Conservation (phyloP, 768 basidiomycete genomes). For the Boletus coccyginus region DNA sequence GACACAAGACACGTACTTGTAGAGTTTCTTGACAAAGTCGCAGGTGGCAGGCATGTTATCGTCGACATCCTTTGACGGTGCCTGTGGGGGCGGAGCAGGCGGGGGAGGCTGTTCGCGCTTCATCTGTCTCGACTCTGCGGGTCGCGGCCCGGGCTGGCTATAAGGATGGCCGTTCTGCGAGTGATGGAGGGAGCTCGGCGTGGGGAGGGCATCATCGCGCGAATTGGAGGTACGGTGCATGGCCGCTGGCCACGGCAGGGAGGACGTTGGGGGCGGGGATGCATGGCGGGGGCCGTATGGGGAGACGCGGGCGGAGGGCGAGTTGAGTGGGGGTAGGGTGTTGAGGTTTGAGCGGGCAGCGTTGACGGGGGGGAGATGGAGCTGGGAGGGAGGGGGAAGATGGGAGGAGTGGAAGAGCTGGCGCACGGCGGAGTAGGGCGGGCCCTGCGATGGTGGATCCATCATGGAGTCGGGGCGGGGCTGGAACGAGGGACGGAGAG, state of each 20-base stretch:
- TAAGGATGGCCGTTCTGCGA: constrained; percentile 17
- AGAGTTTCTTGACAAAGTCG: constrained; percentile 93
- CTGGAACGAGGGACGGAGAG: not conserved
- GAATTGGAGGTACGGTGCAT: constrained; percentile 40
- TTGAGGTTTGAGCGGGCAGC: constrained; percentile 35
- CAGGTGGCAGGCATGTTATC: constrained; percentile 84
- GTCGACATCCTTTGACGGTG: constrained; percentile 42
- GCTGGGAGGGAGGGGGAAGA: constrained; percentile 43
- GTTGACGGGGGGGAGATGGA: constrained; percentile 37
- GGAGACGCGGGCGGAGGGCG: constrained; percentile 25
- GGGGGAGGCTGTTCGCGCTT: constrained; percentile 31
- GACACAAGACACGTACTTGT: constrained; percentile 56
- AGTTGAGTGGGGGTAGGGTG: constrained; percentile 42
- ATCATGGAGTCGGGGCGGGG: constrained; percentile 12
- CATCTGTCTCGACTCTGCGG: constrained; percentile 25
- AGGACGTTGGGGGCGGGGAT: constrained; percentile 26
- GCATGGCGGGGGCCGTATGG: constrained; percentile 27
- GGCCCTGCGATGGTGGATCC: constrained; percentile 31
- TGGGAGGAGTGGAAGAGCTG: constrained; percentile 42
- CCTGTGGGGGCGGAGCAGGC: constrained; percentile 14
- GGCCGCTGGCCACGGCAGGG: constrained; percentile 23
- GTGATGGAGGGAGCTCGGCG: constrained; percentile 14
- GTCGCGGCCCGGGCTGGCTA: constrained; percentile 19
- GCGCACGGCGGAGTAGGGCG: constrained; percentile 26
- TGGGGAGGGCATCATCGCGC: constrained; percentile 40